Evolutionary conservation across 352 stramenopile species (phyloP).

Genomic region (Phytophthora crassamura): DNA sequence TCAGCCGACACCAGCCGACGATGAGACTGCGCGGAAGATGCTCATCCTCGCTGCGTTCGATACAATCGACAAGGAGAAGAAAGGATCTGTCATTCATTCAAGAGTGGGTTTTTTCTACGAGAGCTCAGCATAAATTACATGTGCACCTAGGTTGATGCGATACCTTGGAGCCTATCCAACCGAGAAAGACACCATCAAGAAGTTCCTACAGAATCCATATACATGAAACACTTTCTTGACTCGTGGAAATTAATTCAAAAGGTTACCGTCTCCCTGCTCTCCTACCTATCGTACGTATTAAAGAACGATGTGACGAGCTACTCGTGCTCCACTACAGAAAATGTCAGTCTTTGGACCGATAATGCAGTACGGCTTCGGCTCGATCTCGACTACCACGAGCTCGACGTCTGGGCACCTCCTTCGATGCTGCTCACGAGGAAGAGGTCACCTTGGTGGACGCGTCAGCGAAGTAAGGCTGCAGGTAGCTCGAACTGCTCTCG

Average conservation of each 20-base stretch:
- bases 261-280: no score
- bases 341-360: conserved; percentile 27
- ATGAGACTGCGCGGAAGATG: conserved; percentile 53
- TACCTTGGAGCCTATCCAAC: conserved; percentile 91
- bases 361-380: conserved; percentile 29
- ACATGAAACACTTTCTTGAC: no score
- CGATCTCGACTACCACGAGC: conserved; percentile 28
- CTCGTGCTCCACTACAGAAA: conserved; percentile 27
- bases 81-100: conserved; percentile 90
- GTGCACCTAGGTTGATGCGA: no score
- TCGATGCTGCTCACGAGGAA: conserved; percentile 9
- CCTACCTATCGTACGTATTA: no score
- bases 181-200: conserved; percentile 92
- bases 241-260: no score
- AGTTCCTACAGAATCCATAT: no score
- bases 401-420: conserved; percentile 15
- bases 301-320: conserved; percentile 19
- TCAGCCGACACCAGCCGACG: conserved; percentile 41
- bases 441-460: conserved; percentile 24
- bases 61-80: conserved; percentile 94
- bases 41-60: conserved; percentile 89
- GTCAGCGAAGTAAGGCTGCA: conserved; percentile 27
- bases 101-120: conserved; percentile 56
- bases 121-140: no score
- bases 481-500: conserved; percentile 33